phyloP scores from a whole-genome alignment of 164 flowering plant genomes.

The Umbellularia californica region DNA sequence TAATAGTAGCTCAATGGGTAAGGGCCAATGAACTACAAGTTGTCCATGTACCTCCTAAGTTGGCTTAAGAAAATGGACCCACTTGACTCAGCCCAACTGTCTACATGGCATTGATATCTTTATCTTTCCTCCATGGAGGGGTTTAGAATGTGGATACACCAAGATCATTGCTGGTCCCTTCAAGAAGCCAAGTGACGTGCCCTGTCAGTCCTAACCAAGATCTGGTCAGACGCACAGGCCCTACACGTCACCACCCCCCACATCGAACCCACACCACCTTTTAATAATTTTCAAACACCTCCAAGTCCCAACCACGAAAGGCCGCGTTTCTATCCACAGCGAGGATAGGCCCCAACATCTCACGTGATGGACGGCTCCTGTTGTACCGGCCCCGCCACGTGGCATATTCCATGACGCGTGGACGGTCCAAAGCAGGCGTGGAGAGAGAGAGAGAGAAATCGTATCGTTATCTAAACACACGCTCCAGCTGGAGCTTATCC shows the following conservation, averaged over 20 bases:
- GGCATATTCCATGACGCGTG: not conserved
- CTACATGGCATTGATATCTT: too few species aligned
- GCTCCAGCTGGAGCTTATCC: slow-evolving; percentile 18
- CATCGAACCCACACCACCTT: not conserved
- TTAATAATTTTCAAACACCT: too few species aligned
- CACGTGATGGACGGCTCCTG: not conserved
- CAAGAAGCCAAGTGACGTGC: not conserved
- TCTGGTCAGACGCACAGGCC: not conserved
- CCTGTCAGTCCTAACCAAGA: not conserved
- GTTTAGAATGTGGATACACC: too few species aligned
- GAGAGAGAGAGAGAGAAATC: not conserved
- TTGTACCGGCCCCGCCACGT: not conserved
- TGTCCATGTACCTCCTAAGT: too few species aligned
- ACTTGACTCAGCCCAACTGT: too few species aligned
- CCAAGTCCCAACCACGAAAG: not conserved
- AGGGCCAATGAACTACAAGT: too few species aligned
- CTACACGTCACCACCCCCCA: not conserved
- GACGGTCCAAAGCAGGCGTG: not conserved
- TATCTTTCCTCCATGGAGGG: too few species aligned
- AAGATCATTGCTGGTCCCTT: too few species aligned
- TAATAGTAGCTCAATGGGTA: too few species aligned
- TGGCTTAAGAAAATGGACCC: too few species aligned
- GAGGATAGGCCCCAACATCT: too few species aligned
- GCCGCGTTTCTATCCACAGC: not conserved
- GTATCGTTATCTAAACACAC: slow-evolving; percentile 10